These are phyloP conservation scores for Termitomyces sp. DNA, from an alignment of 768 basidiomycete species.

Conservation along the genomic window DNA sequence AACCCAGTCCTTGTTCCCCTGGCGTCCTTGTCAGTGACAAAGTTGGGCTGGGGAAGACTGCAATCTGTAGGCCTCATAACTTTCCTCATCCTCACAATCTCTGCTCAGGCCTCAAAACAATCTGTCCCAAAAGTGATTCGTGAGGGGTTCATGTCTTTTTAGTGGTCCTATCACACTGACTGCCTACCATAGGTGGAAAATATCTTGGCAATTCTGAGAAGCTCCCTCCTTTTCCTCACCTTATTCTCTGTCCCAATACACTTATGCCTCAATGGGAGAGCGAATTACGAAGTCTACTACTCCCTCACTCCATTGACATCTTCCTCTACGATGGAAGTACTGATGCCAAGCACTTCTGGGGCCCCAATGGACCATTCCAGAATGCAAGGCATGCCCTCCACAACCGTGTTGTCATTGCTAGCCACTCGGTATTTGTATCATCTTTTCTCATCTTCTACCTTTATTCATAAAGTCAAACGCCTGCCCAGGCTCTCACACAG, in stretches of 20 bases:
- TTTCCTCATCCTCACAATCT: constrained; percentile 13
- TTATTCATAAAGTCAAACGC: not conserved
- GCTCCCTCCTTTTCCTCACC: not conserved
- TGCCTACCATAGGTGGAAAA: not conserved
- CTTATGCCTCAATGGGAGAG: not conserved
- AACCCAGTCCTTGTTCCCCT: not conserved
- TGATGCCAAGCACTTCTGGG: constrained; percentile 17
- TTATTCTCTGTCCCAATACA: not conserved
- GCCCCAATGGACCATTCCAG: constrained; percentile 5
- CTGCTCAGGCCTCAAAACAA: not conserved
- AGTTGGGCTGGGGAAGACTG: constrained; percentile 29
- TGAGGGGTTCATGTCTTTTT: not conserved
- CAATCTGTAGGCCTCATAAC: constrained; percentile 16
- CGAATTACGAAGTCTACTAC: not conserved
- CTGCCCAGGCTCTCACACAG: not conserved
- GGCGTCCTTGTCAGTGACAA: constrained; percentile 23
- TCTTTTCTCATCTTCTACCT: rapidly evolving
- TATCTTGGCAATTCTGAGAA: not conserved
- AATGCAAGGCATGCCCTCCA: constrained; percentile 11
- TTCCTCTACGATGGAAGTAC: constrained; percentile 18
- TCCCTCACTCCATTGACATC: constrained; percentile 13
- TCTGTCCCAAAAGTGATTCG: not conserved
- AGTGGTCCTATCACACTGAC: not conserved
- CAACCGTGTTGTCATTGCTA: constrained; percentile 17
- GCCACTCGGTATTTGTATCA: constrained; percentile 19